A percentile compares a stretch with the other conserved stretches of the same genome.
phyloP scores from a whole-genome alignment of 176 grass and related monocot genomes.

The Phyllostachys edulis region DNA sequence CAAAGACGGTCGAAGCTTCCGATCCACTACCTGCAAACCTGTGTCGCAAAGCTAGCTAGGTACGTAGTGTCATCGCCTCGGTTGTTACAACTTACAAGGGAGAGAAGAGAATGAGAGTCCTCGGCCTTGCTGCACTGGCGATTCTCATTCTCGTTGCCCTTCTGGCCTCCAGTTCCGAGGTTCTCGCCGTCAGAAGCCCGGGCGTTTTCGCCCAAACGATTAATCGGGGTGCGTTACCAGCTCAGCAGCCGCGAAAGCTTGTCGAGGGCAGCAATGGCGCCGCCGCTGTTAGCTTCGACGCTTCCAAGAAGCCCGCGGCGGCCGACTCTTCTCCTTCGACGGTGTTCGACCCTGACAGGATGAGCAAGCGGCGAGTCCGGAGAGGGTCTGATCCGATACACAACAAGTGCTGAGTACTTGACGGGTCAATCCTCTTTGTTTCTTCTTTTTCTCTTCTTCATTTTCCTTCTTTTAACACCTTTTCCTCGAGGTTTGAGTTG shows the following conservation, averaged over 20 bases:
- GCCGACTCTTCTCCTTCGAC: slow-evolving; percentile 26
- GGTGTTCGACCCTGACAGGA: slow-evolving; percentile 59
- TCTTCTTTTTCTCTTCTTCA: too few species aligned
- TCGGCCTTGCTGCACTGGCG: not conserved
- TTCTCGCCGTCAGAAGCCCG: slow-evolving; percentile 29
- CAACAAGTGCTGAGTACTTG: slow-evolving; percentile 52
- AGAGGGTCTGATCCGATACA: slow-evolving; percentile 68
- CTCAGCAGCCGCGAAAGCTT: not conserved
- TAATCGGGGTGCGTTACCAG: not conserved
- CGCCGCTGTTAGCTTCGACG: not conserved
- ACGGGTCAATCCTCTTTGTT: not conserved
- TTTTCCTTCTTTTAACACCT: not conserved
- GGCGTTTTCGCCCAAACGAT: not conserved
- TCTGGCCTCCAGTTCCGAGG: not conserved
- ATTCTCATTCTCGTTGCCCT: slow-evolving; percentile 9
- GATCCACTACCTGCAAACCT: not conserved
- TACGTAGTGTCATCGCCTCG: not conserved
- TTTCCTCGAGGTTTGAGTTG: slow-evolving; percentile 3
- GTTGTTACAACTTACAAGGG: not conserved
- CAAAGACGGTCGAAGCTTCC: not conserved
- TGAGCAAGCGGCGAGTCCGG: slow-evolving; percentile 67
- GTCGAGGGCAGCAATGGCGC: not conserved
- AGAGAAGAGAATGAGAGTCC: slow-evolving; percentile 27
- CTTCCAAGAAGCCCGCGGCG: slow-evolving; percentile 19
- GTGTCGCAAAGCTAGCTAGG: not conserved